Evolutionary conservation across 495 filamentous ascomycete genomes (phyloP).

Genomic region (Xylaria scruposa): DNA sequence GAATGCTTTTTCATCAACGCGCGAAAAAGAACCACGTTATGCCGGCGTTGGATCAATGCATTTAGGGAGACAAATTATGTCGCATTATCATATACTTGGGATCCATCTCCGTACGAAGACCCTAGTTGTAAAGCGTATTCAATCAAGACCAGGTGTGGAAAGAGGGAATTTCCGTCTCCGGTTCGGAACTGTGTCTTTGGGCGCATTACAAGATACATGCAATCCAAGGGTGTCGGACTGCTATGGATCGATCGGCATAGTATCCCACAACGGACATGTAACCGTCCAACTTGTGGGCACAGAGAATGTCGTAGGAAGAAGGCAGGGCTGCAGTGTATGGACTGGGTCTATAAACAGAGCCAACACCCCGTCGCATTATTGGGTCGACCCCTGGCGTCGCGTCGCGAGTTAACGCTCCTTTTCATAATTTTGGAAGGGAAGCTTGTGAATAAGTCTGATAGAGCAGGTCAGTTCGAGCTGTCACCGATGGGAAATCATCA

Average conservation of each 20-base stretch:
- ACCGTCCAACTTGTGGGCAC: conserved; percentile 9
- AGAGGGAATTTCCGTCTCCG: neutral
- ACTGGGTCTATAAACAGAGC: conserved; percentile 33
- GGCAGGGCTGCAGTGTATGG: conserved; percentile 31
- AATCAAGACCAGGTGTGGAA: conserved; percentile 13
- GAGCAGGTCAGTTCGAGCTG: neutral
- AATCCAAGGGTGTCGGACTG: neutral
- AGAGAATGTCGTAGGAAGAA: conserved; percentile 18
- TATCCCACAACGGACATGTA: conserved; percentile 32
- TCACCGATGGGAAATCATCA: neutral
- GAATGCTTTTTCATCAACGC: neutral
- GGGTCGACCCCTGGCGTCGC: conserved; percentile 21
- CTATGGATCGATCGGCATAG: conserved; percentile 38
- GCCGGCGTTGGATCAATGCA: conserved; percentile 20
- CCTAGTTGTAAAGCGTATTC: conserved; percentile 9
- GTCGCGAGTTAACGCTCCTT: conserved; percentile 24
- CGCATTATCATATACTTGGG: conserved; percentile 34
- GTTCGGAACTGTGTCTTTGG: conserved; percentile 14
- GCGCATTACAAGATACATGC: conserved; percentile 34
- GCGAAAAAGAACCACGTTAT: neutral
- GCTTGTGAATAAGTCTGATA: neutral
- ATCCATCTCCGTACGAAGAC: conserved; percentile 27
- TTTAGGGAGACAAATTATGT: conserved; percentile 25
- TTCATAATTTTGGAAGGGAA: conserved; percentile 19
- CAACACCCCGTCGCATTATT: conserved; percentile 32